phyloP scores from a whole-genome alignment of 331 rosid genomes.

The Phaseolus coccineus region DNA sequence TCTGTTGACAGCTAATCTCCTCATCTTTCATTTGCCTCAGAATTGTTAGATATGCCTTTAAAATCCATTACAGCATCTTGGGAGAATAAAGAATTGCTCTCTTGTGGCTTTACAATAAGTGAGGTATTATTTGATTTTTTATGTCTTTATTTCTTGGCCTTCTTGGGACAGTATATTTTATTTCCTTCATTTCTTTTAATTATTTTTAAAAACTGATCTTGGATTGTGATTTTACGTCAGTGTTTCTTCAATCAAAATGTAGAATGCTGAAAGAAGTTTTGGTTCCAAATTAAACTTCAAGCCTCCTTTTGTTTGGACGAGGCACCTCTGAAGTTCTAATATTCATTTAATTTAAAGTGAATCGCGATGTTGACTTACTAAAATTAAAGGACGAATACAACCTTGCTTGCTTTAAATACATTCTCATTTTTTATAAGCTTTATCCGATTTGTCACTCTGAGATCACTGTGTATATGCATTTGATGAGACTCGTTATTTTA shows the following conservation, averaged over 20 bases:
- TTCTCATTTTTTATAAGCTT: not conserved
- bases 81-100: slow-evolving; percentile 73
- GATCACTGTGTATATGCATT: not conserved
- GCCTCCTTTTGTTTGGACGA: not conserved
- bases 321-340: not conserved
- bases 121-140: slow-evolving; percentile 65
- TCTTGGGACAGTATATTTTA: not conserved
- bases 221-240: slow-evolving; percentile 28
- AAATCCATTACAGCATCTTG: slow-evolving; percentile 80
- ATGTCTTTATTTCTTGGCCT: slow-evolving; percentile 23
- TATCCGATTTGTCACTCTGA: not conserved
- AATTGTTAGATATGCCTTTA: slow-evolving; percentile 87
- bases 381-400: not conserved
- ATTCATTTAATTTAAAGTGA: not conserved
- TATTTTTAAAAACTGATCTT: slow-evolving; percentile 4
- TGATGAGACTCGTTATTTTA: not conserved
- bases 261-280: not conserved
- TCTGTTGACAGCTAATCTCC: slow-evolving; percentile 41
- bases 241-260: slow-evolving; percentile 1
- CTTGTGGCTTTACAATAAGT: slow-evolving; percentile 64
- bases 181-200: not conserved
- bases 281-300: slow-evolving; percentile 2
- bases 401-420: not conserved
- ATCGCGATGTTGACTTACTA: not conserved
- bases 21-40: slow-evolving; percentile 52